Base-by-base conservation (phyloP, 176 grass and related monocot species). In the Eragrostis curvula region DNA sequence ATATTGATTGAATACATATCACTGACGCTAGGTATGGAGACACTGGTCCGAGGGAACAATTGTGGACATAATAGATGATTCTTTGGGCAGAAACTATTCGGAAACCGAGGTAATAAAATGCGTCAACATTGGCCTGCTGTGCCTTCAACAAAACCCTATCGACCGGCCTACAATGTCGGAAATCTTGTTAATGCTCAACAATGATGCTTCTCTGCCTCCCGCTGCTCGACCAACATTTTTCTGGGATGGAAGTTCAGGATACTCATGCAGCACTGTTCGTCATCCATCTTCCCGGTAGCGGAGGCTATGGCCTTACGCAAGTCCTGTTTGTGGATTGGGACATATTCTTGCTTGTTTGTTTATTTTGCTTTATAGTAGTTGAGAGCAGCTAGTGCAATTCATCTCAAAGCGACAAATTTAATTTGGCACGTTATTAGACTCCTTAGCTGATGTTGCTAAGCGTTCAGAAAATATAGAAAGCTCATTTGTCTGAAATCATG, bases 101-200 rank as follows among this genome's bases (percentile, higher is more conserved):
- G 57, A 9, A 69, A 44, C 12, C 6, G 83, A 92, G 65, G 75
- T 86, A 44, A 23, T 84, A 28, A 78, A 49, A 66, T 83, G 58
- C 0, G 27, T 93, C 39, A 64, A 89, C 56, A 79, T 93, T 30
- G 90, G 79, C 5, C 36, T 96, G 12, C 13, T 83, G 20, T 96
- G 94, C 15, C 67, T 93, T 24, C 88, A 93, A 15, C 91, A 91
- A 14, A 70, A 64, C 65, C 74, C 63, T 3, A 1, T 41, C 18
- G 79, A 94, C 30, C 78, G 88, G 12, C 92, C 92, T 36, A 67
- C 59, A 0, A 91, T 87, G 88, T 84, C 74, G 7, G 66, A 82
- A 17, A 52, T 89, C 27, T 69, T 64, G 32, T 81, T 94, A 12
- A 87, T 91, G 86, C 85, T 94, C 0, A 82, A 63, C 5, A 29